Evolutionary conservation across 2,329 filamentous ascomycete species (phyloP).

Genomic region (Fusarium vanettenii): DNA sequence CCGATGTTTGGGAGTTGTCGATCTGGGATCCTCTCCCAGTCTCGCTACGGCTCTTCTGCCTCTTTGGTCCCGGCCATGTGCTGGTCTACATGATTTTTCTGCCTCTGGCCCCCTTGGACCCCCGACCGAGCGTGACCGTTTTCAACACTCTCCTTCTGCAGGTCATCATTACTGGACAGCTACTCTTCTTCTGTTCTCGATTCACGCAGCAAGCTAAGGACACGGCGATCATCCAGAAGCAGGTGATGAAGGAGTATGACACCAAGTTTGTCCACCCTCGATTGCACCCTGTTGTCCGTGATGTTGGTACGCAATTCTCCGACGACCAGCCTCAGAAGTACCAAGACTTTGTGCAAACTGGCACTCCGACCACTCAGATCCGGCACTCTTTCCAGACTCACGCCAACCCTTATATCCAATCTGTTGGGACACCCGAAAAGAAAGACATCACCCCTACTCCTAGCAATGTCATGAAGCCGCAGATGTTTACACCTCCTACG

Average conservation of each 20-base stretch:
- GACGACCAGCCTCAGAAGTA: slow-evolving; percentile 56
- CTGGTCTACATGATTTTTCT: slow-evolving; percentile 90
- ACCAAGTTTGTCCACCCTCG: slow-evolving; percentile 93
- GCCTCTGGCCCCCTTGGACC: slow-evolving; percentile 79
- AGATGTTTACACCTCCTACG: slow-evolving; percentile 57
- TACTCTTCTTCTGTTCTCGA: slow-evolving; percentile 76
- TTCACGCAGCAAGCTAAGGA: slow-evolving; percentile 91
- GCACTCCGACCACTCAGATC: slow-evolving; percentile 71
- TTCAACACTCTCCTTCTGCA: slow-evolving; percentile 85
- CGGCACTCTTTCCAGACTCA: slow-evolving; percentile 83
- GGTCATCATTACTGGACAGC: slow-evolving; percentile 78
- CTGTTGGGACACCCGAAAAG: slow-evolving; percentile 59
- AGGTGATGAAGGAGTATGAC: slow-evolving; percentile 96
- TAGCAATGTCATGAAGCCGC: slow-evolving; percentile 54
- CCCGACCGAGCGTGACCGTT: slow-evolving; percentile 85
- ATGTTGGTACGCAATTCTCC: slow-evolving; percentile 84
- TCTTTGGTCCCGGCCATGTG: slow-evolving; percentile 95
- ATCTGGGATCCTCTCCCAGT: slow-evolving; percentile 94
- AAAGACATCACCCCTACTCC: slow-evolving; percentile 48
- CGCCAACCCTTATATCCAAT: slow-evolving; percentile 81
- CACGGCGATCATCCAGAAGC: slow-evolving; percentile 83
- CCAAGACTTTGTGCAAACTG: slow-evolving; percentile 58
- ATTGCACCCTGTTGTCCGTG: slow-evolving; percentile 81
- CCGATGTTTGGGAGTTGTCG: slow-evolving; percentile 94
- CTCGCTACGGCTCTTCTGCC: slow-evolving; percentile 83